A percentile compares a stretch with the other conserved stretches of the same genome.
Evolutionary conservation across 2,329 filamentous ascomycete genomes (phyloP).

Genomic region (Aureobasidium pullulans): DNA sequence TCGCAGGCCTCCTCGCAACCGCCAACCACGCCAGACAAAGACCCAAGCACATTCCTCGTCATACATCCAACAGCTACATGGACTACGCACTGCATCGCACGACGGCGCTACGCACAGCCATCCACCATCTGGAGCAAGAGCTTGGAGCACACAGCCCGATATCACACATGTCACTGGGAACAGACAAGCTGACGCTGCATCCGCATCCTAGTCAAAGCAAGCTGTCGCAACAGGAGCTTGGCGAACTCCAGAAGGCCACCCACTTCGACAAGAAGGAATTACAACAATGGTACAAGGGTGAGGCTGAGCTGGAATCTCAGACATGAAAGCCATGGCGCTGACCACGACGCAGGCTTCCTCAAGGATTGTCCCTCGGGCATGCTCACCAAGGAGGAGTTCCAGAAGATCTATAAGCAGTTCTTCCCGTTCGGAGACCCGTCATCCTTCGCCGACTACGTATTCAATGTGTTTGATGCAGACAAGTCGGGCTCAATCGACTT

Average conservation of each 20-base stretch:
- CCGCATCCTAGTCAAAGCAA: constrained; percentile 75
- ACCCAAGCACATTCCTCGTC: constrained; percentile 27
- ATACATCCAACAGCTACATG: constrained; percentile 24
- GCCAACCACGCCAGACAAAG: constrained; percentile 28
- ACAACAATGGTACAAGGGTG: constrained; percentile 99
- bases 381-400: constrained; percentile 96
- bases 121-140: constrained; percentile 26
- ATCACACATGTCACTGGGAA: constrained; percentile 21
- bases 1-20: not conserved
- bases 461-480: constrained; percentile 97
- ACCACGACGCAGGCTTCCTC: constrained; percentile 65
- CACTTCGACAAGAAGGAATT: constrained; percentile 99
- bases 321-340: constrained; percentile 13
- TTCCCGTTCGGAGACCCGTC: constrained; percentile 97
- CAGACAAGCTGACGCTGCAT: constrained; percentile 25
- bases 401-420: constrained; percentile 99
- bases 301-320: constrained; percentile 22
- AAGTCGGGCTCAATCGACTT: constrained; percentile 98
- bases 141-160: constrained; percentile 24
- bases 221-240: constrained; percentile 91
- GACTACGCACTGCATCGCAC: constrained; percentile 27
- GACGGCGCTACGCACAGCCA: constrained; percentile 25
- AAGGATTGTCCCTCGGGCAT: constrained; percentile 97
- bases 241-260: constrained; percentile 90
- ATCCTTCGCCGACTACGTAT: constrained; percentile 97